A percentile compares a stretch with the other conserved stretches of the same genome.
These are phyloP conservation scores for Salix koriyanagi DNA, from an alignment of 345 rosid species.

Conservation along the genomic window DNA sequence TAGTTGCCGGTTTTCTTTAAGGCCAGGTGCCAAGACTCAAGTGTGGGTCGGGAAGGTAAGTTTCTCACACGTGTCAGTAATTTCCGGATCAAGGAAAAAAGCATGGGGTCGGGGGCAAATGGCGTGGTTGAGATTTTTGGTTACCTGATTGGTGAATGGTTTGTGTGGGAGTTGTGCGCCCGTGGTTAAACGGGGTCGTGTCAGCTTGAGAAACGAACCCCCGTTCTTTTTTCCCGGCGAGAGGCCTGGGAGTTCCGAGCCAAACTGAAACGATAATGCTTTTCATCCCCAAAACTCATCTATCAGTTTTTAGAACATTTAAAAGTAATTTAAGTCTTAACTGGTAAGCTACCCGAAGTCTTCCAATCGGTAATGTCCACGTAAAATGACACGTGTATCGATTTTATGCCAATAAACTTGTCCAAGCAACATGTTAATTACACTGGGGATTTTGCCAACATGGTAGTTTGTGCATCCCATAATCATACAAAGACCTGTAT, in stretches of 20 bases:
- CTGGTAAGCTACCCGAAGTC: too few relatives aligned
- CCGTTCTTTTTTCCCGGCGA: not conserved
- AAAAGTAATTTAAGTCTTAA: too few relatives aligned
- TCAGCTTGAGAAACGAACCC: not conserved
- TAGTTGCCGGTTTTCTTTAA: not conserved
- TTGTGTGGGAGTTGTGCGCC: not conserved
- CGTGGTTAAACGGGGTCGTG: not conserved
- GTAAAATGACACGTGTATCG: too few relatives aligned
- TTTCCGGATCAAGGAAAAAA: not conserved
- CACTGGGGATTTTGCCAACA: too few relatives aligned
- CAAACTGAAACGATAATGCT: not conserved
- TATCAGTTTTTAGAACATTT: too few relatives aligned
- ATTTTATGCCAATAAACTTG: too few relatives aligned
- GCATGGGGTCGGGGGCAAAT: not conserved
- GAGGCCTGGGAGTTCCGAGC: not conserved
- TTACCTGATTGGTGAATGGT: not conserved
- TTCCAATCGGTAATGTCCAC: too few relatives aligned
- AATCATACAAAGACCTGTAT: not conserved
- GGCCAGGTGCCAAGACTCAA: constrained; percentile 16
- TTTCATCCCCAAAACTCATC: not conserved
- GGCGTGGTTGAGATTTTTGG: not conserved
- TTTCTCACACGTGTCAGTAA: constrained; percentile 11
- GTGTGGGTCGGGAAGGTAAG: not conserved
- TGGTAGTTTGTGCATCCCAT: too few relatives aligned
- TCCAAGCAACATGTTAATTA: too few relatives aligned